Conservation (phyloP, 805 yeast genomes). For the Kodamaea fukazawae region DNA sequence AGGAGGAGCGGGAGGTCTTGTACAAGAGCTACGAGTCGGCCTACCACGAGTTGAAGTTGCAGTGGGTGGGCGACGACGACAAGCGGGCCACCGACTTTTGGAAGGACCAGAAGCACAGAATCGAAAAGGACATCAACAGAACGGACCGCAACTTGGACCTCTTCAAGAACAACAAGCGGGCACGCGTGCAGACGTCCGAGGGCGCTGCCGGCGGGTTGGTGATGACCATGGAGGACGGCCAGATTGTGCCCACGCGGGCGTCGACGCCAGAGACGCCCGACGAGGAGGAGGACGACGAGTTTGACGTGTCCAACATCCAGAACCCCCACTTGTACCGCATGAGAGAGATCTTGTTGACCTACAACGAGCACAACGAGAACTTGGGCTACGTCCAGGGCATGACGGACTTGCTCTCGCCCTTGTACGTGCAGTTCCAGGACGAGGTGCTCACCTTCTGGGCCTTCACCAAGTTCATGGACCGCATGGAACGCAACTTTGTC, state of each 20-base stretch:
- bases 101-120: conserved; percentile 85
- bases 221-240: conserved; percentile 10
- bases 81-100: conserved; percentile 60
- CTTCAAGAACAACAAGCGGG: conserved; percentile 44
- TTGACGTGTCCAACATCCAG: conserved; percentile 60
- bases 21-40: conserved; percentile 53
- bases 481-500: conserved; percentile 92
- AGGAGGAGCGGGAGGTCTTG: conserved; percentile 62
- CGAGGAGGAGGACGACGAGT: conserved; percentile 40
- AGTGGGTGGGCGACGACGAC: conserved; percentile 63
- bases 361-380: conserved; percentile 77
- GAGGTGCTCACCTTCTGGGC: conserved; percentile 87
- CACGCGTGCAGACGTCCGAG: conserved; percentile 17
- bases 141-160: conserved; percentile 79
- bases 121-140: conserved; percentile 89
- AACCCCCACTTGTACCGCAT: conserved; percentile 74
- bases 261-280: conserved; percentile 36
- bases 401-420: conserved; percentile 89
- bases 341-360: conserved; percentile 79
- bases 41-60: conserved; percentile 61
- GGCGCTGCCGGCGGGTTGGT: conserved; percentile 14
- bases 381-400: conserved; percentile 97
- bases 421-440: conserved; percentile 64
- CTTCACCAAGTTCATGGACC: conserved; percentile 81
- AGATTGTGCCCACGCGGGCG: conserved; percentile 16